Percentiles rank a stretch among this genome's conserved stretches.
These are phyloP conservation scores for Chloromonas sp. DNA, from an alignment of 163 green algal species.

Conservation along the genomic window DNA sequence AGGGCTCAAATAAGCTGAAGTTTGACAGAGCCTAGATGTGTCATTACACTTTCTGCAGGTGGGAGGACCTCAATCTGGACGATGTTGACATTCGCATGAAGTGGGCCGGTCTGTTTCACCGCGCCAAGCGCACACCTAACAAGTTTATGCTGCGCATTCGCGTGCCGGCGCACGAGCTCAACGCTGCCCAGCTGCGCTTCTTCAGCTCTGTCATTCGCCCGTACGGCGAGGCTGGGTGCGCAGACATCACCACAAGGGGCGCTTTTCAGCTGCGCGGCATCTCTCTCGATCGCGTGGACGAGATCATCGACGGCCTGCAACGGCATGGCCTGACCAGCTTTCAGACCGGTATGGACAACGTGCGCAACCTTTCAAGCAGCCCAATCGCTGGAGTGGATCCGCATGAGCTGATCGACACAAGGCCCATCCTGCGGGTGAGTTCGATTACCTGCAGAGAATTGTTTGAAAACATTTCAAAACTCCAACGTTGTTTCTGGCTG, in stretches of 20 bases:
- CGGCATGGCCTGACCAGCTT: constrained; percentile 68
- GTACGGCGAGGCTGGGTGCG: constrained; percentile 79
- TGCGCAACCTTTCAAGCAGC: constrained; percentile 83
- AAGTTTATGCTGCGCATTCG: constrained; percentile 98
- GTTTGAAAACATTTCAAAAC: too few species aligned
- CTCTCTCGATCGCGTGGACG: constrained; percentile 55
- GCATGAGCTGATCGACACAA: constrained; percentile 80
- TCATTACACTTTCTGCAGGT: constrained; percentile 19
- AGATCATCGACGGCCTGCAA: constrained; percentile 71
- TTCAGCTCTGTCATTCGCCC: constrained; percentile 59
- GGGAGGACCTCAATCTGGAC: constrained; percentile 80
- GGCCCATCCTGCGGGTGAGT: constrained; percentile 28
- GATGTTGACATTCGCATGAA: constrained; percentile 93
- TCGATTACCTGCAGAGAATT: too few species aligned
- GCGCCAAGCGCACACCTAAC: constrained; percentile 81
- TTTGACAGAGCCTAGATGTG: too few species aligned
- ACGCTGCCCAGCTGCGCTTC: constrained; percentile 67
- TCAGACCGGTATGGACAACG: constrained; percentile 94
- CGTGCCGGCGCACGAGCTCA: constrained; percentile 78
- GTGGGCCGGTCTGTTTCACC: constrained; percentile 95
- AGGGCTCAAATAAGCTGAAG: too few species aligned
- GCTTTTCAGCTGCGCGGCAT: constrained; percentile 93
- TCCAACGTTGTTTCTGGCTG: too few species aligned
- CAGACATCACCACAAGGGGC: constrained; percentile 94
- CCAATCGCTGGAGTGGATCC: constrained; percentile 89